Base-by-base conservation (phyloP, 768 basidiomycete genomes). In the Mycena polygramma region DNA sequence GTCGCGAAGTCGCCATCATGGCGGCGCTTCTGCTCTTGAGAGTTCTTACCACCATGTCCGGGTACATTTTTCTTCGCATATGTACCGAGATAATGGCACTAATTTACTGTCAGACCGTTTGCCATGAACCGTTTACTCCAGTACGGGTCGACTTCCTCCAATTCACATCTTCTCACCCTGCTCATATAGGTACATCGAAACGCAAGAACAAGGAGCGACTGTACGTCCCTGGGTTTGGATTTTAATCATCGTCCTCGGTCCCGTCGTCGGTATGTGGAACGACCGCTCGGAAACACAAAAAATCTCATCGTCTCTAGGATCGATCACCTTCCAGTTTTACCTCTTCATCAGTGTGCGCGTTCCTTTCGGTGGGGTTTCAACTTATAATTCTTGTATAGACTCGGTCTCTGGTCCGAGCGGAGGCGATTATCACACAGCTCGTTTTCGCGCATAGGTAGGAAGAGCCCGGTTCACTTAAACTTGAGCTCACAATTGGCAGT, bases 141-240 rank as follows among this genome's bases (percentile, higher is more conserved):
- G 83, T 85, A 59, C 20, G 81, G 69, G 30, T 15, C 24, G 45
- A 20, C 22, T 20, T 13, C 11, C 70, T 39, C 9, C 9, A 35
- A 52, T 30, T 63, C 57, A 17, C 30, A 20, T 24, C 20, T 52
- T 36, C 53, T 49, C 59, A 52, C 14, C 9, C 22, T 49, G n/a
- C 14, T 5, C 46, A 39, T 20, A 10, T 63, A 90, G 87, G 41
- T 90, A 92, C 72, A 79, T 94, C 36, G 91, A 92, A 79, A 84
- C 66, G 9, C 54, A 24, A 15, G 61, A 76, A 0, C 77, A 81
- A 17, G 76, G 83, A 59, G 82, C 77, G n/a, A 74, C 88, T 0
- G 74, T 91, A 35, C 85, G 85, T 46, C 92, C 92, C 1, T 92
- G 91, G 88, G 86, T 93, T 13, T 94, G 92, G 91, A 86, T 93